Conservation (phyloP, 805 yeast species). For the Naumovozyma dairenensis region DNA sequence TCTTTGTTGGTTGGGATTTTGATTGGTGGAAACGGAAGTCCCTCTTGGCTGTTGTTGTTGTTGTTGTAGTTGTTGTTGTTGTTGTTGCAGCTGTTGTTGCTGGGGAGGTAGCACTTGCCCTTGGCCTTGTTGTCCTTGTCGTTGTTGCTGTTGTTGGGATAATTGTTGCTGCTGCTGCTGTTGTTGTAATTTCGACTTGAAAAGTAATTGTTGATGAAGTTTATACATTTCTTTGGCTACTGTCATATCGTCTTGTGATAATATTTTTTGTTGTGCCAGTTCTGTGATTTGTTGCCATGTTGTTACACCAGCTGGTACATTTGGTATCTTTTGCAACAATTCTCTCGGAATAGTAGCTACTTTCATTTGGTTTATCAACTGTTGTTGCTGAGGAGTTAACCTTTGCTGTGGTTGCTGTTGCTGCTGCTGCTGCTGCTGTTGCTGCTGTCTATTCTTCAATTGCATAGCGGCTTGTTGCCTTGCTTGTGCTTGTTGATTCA, state of each 20-base stretch:
- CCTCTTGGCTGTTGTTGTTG: constrained; percentile 20
- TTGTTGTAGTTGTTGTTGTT: constrained; percentile 20
- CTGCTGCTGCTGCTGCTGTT: constrained; percentile 20
- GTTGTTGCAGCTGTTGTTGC: constrained; percentile 20
- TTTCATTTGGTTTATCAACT: constrained; percentile 39
- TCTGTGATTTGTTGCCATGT: constrained; percentile 52
- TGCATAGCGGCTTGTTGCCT: constrained; percentile 44
- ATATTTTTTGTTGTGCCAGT: constrained; percentile 28
- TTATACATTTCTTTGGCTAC: constrained; percentile 39
- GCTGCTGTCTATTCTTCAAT: constrained; percentile 24
- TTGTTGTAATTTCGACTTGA: constrained; percentile 35
- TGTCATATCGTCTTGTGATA: constrained; percentile 25
- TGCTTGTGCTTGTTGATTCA: constrained; percentile 43
- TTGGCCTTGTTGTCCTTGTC: constrained; percentile 12
- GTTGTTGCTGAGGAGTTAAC: constrained; percentile 18
- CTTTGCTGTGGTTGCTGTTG: constrained; percentile 19
- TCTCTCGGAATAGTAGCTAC: constrained; percentile 46
- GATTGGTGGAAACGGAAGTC: neutral
- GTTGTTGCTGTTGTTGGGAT: constrained; percentile 28
- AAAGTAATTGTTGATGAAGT: constrained; percentile 50
- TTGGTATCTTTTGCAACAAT: constrained; percentile 20
- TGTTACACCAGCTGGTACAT: constrained; percentile 55
- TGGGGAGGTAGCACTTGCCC: constrained; percentile 17
- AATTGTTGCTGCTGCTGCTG: constrained; percentile 30
- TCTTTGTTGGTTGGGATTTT: constrained; percentile 14